Evolutionary conservation across 2,329 filamentous ascomycete genomes (phyloP).

Genomic region (Exophiala xenobiotica): DNA sequence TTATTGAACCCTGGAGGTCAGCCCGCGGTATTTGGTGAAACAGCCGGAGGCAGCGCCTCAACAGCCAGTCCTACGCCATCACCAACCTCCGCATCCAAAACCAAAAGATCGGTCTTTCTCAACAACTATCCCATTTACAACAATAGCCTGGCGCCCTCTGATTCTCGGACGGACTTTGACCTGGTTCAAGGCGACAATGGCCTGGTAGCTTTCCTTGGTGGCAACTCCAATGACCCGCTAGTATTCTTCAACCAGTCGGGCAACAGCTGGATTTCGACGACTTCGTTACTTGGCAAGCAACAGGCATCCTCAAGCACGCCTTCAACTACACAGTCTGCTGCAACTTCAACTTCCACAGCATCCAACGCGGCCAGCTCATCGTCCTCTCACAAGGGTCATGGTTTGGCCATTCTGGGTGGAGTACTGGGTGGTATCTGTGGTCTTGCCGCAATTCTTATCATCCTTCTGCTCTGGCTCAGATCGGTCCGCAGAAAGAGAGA

Average conservation of each 20-base stretch:
- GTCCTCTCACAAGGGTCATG: conserved; percentile 35
- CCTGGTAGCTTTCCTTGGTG: conserved; percentile 75
- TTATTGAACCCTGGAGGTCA: conserved; percentile 62
- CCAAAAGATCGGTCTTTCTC: conserved; percentile 57
- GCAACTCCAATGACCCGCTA: conserved; percentile 64
- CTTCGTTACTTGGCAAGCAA: conserved; percentile 57
- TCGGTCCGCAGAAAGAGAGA: conserved; percentile 54
- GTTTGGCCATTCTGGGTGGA: conserved; percentile 70
- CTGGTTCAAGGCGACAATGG: conserved; percentile 66
- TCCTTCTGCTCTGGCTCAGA: conserved; percentile 68
- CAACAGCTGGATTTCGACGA: conserved; percentile 77
- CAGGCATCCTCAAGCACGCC: conserved; percentile 35
- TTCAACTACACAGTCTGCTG: conserved; percentile 32
- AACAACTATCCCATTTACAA: conserved; percentile 78
- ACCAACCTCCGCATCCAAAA: conserved; percentile 35
- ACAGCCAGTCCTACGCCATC: conserved; percentile 31
- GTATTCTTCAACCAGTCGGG: conserved; percentile 72
- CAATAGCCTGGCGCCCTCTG: conserved; percentile 65
- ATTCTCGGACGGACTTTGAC: conserved; percentile 66
- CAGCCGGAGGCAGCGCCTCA: conserved; percentile 48
- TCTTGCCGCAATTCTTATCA: conserved; percentile 66
- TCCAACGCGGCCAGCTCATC: conserved; percentile 38
- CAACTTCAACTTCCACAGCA: conserved; percentile 33
- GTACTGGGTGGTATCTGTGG: conserved; percentile 80
- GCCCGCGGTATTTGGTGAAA: conserved; percentile 48